phyloP scores from a whole-genome alignment of 345 rosid genomes.

The Arabis alpina region DNA sequence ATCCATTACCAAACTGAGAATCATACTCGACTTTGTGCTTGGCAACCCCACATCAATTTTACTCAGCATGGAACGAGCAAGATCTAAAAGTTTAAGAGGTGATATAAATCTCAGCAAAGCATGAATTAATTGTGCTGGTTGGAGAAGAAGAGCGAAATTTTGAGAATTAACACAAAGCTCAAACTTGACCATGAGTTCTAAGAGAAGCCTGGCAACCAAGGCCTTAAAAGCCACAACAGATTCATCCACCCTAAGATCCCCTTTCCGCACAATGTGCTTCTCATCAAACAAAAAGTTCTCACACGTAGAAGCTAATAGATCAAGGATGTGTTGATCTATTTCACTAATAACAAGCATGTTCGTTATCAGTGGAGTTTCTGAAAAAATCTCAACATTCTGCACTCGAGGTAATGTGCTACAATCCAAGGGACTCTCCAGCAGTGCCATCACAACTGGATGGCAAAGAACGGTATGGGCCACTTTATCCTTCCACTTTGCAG shows the following conservation, averaged over 20 bases:
- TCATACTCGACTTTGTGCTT: conserved; percentile 38
- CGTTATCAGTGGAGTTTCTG: conserved; percentile 50
- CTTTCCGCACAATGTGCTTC: conserved; percentile 30
- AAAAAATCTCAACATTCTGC: conserved; percentile 42
- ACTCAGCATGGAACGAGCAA: conserved; percentile 62
- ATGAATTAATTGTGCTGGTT: conserved; percentile 59
- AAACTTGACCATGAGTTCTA: conserved; percentile 51
- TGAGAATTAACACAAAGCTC: conserved; percentile 55
- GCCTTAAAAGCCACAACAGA: conserved; percentile 50
- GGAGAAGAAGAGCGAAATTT: conserved; percentile 53
- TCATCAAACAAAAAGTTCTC: conserved; percentile 53
- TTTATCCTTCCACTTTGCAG: conserved; percentile 49
- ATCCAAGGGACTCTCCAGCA: conserved; percentile 57
- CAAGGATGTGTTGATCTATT: conserved; percentile 62
- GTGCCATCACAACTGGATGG: conserved; percentile 63
- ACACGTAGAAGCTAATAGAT: conserved; percentile 59
- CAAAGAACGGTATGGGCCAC: conserved; percentile 59
- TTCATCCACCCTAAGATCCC: conserved; percentile 42
- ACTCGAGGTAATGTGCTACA: conserved; percentile 44
- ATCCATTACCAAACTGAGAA: conserved; percentile 60
- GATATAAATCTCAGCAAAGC: conserved; percentile 59
- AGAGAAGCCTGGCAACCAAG: conserved; percentile 52
- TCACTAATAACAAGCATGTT: conserved; percentile 52
- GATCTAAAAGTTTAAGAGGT: conserved; percentile 72
- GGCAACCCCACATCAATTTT: conserved; percentile 43